phyloP scores from a whole-genome alignment of 768 basidiomycete species.

The Panaeolus papilionaceus region DNA sequence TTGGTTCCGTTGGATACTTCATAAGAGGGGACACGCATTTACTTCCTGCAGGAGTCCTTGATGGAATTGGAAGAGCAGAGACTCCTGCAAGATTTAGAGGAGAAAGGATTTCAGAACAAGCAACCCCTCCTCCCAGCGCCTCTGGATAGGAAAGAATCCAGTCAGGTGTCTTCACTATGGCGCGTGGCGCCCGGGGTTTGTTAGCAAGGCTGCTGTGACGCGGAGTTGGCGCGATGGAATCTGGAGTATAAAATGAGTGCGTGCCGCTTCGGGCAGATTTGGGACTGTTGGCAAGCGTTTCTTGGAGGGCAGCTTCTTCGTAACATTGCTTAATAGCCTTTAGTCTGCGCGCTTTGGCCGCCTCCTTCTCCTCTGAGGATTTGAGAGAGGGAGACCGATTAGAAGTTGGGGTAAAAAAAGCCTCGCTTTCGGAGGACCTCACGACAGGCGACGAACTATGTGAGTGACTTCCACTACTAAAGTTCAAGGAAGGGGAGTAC shows the following conservation, averaged over 20 bases:
- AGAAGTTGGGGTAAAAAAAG: background rate
- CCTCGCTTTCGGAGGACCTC: background rate
- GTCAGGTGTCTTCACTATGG: slow-evolving; percentile 37
- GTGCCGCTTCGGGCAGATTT: slow-evolving; percentile 1
- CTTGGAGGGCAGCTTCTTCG: background rate
- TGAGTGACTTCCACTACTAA: background rate
- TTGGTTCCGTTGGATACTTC: background rate
- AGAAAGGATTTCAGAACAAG: slow-evolving; percentile 21
- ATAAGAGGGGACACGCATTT: background rate
- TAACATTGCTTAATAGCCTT: slow-evolving; percentile 8
- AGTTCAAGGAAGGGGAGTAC: background rate
- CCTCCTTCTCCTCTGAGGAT: slow-evolving; percentile 9
- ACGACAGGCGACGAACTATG: background rate
- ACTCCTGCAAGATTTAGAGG: slow-evolving; percentile 21
- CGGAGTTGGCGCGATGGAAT: slow-evolving; percentile 18
- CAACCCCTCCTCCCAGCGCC: background rate
- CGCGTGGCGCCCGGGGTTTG: slow-evolving; percentile 22
- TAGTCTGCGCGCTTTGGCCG: slow-evolving; percentile 20
- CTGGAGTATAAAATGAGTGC: slow-evolving; percentile 7
- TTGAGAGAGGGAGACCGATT: background rate
- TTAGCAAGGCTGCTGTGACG: slow-evolving; percentile 11
- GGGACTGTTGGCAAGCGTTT: background rate
- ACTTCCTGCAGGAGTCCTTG: background rate
- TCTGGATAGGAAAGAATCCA: slow-evolving; percentile 35
- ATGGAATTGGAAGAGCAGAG: slow-evolving; percentile 20